Evolutionary conservation across 805 yeast species (phyloP).

Genomic region (Yarrowia bubula): DNA sequence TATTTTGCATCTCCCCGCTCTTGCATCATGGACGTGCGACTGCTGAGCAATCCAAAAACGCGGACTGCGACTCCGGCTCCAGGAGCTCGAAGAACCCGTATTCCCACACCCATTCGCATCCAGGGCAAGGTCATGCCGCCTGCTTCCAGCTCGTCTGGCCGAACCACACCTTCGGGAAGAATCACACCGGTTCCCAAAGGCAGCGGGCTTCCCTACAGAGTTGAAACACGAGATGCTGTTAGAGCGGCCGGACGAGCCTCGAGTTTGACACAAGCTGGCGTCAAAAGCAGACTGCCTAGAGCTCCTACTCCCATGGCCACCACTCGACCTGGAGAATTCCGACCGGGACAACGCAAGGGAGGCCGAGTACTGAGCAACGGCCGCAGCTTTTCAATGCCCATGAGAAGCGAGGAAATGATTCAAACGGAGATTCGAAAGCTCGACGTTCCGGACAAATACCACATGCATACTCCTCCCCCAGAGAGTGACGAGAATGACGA

Average conservation of each 20-base stretch:
- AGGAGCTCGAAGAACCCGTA: background rate
- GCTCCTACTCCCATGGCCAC: conserved; percentile 10
- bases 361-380: background rate
- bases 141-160: background rate
- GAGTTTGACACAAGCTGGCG: background rate
- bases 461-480: background rate
- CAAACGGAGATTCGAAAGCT: too few species aligned
- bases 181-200: conserved; percentile 1
- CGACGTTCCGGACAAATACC: too few species aligned
- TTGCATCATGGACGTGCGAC: background rate
- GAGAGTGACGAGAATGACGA: background rate
- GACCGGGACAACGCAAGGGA: background rate
- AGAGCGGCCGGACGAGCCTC: background rate
- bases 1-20: background rate
- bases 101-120: conserved; percentile 1
- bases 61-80: background rate
- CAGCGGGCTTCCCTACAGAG: background rate
- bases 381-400: background rate
- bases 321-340: background rate
- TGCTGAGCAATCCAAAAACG: background rate
- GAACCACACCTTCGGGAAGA: conserved; percentile 1
- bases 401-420: background rate
- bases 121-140: background rate
- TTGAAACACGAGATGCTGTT: background rate
- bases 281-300: background rate